Conservation (phyloP, 805 yeast genomes). For the Zygosaccharomyces rouxii region DNA sequence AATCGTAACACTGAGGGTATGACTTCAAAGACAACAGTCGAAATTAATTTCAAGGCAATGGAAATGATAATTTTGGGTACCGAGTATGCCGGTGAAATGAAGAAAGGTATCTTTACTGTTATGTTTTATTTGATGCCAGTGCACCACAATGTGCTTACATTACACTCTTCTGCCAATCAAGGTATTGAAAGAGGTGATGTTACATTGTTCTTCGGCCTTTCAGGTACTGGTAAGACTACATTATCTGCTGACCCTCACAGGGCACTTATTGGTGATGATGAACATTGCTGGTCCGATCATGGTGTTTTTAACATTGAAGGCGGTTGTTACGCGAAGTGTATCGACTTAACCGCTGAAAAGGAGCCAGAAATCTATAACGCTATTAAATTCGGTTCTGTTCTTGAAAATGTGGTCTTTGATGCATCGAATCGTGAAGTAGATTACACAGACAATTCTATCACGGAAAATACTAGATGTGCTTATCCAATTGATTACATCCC, state of each 20-base stretch:
- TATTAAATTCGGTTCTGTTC: conserved; percentile 87
- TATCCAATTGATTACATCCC: conserved; percentile 97
- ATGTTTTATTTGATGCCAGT: conserved; percentile 99
- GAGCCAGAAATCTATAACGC: conserved; percentile 98
- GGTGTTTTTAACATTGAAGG: conserved; percentile 99
- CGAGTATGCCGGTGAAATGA: conserved; percentile 99
- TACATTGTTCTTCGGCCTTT: conserved; percentile 90
- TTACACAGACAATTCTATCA: conserved; percentile 72
- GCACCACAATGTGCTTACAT: conserved; percentile 81
- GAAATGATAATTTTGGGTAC: conserved; percentile 99
- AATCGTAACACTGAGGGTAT: conserved; percentile 93
- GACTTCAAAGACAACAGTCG: conserved; percentile 95
- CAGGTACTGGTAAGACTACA: conserved; percentile 98
- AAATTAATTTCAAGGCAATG: conserved; percentile 94
- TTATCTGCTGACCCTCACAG: conserved; percentile 94
- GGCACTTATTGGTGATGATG: conserved; percentile 94
- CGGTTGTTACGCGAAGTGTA: conserved; percentile 98
- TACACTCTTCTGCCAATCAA: conserved; percentile 94
- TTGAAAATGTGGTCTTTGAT: conserved; percentile 90
- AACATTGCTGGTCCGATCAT: conserved; percentile 97
- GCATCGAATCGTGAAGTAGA: conserved; percentile 75
- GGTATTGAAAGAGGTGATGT: conserved; percentile 79
- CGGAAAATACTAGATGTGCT: conserved; percentile 98
- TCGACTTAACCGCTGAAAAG: conserved; percentile 81
- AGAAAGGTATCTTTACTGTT: conserved; percentile 97